A percentile compares a stretch with the other conserved stretches of the same genome.
phyloP scores from a whole-genome alignment of 768 basidiomycete genomes.

The Amanita pallidorosea region DNA sequence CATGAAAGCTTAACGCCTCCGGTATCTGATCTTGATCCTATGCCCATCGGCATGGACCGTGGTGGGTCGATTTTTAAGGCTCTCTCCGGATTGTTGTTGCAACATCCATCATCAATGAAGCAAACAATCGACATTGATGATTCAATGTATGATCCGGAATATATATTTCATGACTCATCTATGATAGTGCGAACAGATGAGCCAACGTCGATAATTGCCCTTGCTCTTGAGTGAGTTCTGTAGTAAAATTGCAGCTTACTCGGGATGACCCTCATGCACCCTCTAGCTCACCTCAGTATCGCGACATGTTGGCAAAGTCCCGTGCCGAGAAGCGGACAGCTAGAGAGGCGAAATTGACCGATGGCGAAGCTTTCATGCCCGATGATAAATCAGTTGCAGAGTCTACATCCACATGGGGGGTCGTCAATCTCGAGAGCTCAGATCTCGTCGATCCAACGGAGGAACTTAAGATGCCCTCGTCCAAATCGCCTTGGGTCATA shows the following conservation, averaged over 20 bases:
- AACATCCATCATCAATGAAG: constrained; percentile 33
- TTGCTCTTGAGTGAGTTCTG: constrained; percentile 69
- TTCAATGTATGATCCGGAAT: constrained; percentile 71
- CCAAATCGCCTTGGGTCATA: constrained; percentile 74
- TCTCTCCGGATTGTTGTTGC: constrained; percentile 73
- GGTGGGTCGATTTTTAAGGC: constrained; percentile 71
- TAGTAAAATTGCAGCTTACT: neutral
- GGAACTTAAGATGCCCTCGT: constrained; percentile 64
- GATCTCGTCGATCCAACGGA: constrained; percentile 65
- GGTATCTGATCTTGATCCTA: constrained; percentile 41
- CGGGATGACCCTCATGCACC: neutral
- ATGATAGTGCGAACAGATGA: constrained; percentile 96
- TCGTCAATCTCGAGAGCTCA: constrained; percentile 70
- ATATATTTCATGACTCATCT: constrained; percentile 88
- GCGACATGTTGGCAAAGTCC: constrained; percentile 69
- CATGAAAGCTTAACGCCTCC: constrained; percentile 34
- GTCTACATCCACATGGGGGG: constrained; percentile 85
- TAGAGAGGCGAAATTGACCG: constrained; percentile 43
- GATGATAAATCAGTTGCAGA: constrained; percentile 78
- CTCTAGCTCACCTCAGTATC: constrained; percentile 70
- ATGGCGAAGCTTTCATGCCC: constrained; percentile 87
- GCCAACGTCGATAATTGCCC: constrained; percentile 94
- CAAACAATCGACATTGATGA: constrained; percentile 54
- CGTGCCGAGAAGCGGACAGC: constrained; percentile 67
- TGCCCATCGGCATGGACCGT: constrained; percentile 43